These are phyloP conservation scores for Exophiala lecanii-corni DNA, from an alignment of 2,329 filamentous ascomycete species.

Conservation along the genomic window DNA sequence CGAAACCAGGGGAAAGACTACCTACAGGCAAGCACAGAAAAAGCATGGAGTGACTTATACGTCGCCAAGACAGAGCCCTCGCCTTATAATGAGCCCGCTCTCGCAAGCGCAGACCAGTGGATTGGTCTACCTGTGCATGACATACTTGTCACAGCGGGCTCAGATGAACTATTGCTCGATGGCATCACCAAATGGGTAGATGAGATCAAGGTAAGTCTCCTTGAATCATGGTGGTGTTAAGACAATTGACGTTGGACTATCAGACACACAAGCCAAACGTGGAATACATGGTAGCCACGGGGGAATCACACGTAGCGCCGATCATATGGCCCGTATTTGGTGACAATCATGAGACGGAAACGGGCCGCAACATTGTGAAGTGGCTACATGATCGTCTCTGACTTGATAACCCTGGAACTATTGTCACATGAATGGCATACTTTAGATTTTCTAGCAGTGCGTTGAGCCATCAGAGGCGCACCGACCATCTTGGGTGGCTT, in stretches of 20 bases:
- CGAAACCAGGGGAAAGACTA: conserved; percentile 50
- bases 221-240: too few relatives aligned
- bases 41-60: conserved; percentile 47
- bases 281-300: conserved; percentile 33
- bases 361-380: conserved; percentile 33
- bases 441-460: too few relatives aligned
- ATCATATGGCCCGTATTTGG: conserved; percentile 36
- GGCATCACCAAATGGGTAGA: conserved; percentile 49
- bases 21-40: conserved; percentile 38
- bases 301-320: conserved; percentile 39
- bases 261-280: too few relatives aligned
- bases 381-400: conserved; percentile 27
- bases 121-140: conserved; percentile 43
- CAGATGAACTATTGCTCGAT: conserved; percentile 54
- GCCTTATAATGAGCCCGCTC: conserved; percentile 51
- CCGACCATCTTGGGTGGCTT: too few relatives aligned
- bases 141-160: conserved; percentile 52
- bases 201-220: conserved; percentile 42
- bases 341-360: conserved; percentile 33
- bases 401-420: too few relatives aligned
- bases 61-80: conserved; percentile 40
- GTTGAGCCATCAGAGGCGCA: too few relatives aligned
- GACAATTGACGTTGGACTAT: too few relatives aligned
- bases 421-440: too few relatives aligned
- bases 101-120: conserved; percentile 53